These are phyloP conservation scores for Melaleuca alternifolia DNA, from an alignment of 345 rosid species.

Conservation along the genomic window DNA sequence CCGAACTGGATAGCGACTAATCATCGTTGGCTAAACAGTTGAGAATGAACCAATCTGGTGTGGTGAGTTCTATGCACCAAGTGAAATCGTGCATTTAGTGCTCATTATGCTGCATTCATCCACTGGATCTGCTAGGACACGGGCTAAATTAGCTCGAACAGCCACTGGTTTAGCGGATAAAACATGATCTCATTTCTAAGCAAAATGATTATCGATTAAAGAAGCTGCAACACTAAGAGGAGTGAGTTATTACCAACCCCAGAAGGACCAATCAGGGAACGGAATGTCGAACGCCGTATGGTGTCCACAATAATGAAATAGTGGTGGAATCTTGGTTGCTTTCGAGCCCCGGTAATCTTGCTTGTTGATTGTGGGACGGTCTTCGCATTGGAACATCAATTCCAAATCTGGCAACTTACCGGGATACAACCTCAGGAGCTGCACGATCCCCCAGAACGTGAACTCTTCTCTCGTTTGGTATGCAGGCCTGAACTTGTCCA, in stretches of 20 bases:
- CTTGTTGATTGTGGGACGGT: constrained; percentile 26
- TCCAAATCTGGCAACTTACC: constrained; percentile 56
- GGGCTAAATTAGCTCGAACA: neutral
- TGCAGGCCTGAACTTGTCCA: constrained; percentile 24
- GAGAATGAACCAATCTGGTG: neutral
- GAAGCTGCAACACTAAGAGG: neutral
- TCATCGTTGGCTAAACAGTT: neutral
- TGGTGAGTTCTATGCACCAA: neutral
- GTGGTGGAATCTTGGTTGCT: constrained; percentile 30
- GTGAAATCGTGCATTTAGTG: neutral
- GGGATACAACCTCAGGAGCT: constrained; percentile 61
- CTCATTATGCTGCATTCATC: neutral
- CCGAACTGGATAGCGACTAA: neutral
- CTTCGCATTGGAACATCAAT: constrained; percentile 42
- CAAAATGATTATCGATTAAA: neutral
- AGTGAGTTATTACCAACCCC: constrained; percentile 53
- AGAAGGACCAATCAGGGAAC: constrained; percentile 71
- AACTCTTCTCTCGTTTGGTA: constrained; percentile 53
- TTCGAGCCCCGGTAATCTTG: constrained; percentile 6
- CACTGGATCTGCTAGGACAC: neutral
- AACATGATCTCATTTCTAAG: neutral
- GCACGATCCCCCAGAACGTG: constrained; percentile 65
- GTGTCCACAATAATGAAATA: constrained; percentile 38
- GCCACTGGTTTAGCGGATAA: neutral
- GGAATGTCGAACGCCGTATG: constrained; percentile 22